Base-by-base conservation (phyloP, 1,284 basidiomycete genomes). In the Microbotryomycetes sp. region DNA sequence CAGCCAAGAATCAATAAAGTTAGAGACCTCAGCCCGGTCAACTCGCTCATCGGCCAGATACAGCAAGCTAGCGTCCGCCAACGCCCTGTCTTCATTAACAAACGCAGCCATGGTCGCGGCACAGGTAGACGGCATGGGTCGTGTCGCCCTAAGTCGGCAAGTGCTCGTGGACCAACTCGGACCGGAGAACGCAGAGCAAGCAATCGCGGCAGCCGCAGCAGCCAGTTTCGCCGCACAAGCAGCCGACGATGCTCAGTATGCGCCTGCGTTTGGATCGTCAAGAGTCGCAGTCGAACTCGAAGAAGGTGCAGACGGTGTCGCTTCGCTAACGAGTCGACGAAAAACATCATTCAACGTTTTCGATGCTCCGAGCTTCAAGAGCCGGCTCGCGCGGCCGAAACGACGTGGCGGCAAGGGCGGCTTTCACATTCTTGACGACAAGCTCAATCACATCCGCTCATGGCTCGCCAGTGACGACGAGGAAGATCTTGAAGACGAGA, bases 121-220 rank as follows among this genome's bases (percentile, higher is more conserved):
- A 7, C 45, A 59, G 3, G 46, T 63, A 13, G 51, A 59, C 3
- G 68, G 68, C 4, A 69, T 69, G 68, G 68, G 68, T n/a, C 63
- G 68, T 2, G 66, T 70, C 27, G 61, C 66, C 1, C 52, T 69
- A 13, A 50, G 61, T 7, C 63, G 61, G 26, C 52, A 57, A 21
- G 52, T 54, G n/a, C 55, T 60, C 18, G 49, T 63, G 28, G 55
- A 57, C 26, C 27, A 23, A 18, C 57, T 62, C 4, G 62, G 63
- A 7, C 21, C 30, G 26, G 28, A 31, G 28, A 35, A 46, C 18
- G 61, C 61, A 18, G 47, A 56, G 53, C 53, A 59, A 29, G 61
- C 61, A 6, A 62, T 62, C 29, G 56, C 52, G 11, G 56, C 50
- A 2, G 56, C 54, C 9, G 13, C 15, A 15, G 48, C 48, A 6